Evolutionary conservation across 2,329 filamentous ascomycete species (phyloP).

Genomic region (Aspergillus cejpii): DNA sequence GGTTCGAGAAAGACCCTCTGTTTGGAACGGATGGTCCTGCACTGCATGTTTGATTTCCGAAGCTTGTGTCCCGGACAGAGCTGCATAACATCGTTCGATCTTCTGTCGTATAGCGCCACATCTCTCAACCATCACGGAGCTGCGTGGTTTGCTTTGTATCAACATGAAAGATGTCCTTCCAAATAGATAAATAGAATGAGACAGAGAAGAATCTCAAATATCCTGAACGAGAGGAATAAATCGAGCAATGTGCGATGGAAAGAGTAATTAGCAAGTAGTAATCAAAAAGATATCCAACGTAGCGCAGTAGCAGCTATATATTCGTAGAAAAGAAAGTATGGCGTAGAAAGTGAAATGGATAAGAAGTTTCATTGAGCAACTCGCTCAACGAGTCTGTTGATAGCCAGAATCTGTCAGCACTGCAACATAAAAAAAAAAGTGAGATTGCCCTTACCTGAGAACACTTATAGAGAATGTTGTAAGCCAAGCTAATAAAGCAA

Average conservation of each 20-base stretch:
- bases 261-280: too few relatives aligned
- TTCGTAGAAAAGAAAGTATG: background rate
- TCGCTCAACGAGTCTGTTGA: slow-evolving; percentile 35
- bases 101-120: background rate
- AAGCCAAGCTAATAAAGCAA: slow-evolving; percentile 83
- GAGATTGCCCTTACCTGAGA: slow-evolving; percentile 49
- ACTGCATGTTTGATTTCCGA: slow-evolving; percentile 32
- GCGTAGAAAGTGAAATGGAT: slow-evolving; percentile 1
- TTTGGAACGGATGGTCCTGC: slow-evolving; percentile 52
- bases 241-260: background rate
- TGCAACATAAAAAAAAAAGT: background rate
- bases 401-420: slow-evolving; percentile 21
- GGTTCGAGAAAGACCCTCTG: slow-evolving; percentile 57
- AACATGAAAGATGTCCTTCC: background rate
- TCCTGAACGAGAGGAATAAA: background rate
- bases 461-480: slow-evolving; percentile 83
- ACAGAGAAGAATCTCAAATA: background rate
- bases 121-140: background rate
- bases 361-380: slow-evolving; percentile 19
- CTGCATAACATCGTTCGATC: background rate
- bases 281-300: background rate
- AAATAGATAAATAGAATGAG: background rate
- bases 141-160: background rate
- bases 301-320: too few relatives aligned
- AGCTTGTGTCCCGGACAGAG: background rate